Evolutionary conservation across 75 land plant species (phyloP), one percentile per base, ranked within the genome.

Genomic region (Cupressus sempervirens): DNA sequence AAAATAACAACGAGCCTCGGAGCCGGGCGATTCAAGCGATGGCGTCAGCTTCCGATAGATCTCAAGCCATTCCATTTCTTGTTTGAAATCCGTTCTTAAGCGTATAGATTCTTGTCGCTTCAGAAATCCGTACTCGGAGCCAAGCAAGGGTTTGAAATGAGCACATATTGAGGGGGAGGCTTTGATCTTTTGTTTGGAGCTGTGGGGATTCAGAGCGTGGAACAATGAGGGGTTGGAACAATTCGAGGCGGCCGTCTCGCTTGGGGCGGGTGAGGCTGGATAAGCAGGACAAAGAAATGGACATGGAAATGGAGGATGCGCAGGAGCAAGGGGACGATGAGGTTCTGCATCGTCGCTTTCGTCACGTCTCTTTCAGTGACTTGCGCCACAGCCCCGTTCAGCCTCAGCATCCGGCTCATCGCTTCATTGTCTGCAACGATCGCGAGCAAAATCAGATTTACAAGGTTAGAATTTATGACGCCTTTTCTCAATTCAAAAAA

Each of bases 381-480:
- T 90, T 88, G 14, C 87, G 86, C 68, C 88, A 92, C 35, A 92
- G 93, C 3, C 89, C 90, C 7, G 87, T 92, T 40, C 93, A 91
- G 88, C 93, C 95, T 0, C 95, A 92, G 90, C 90, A 89, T 2
- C 94, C 93, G 13, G 48, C 80, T 38, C 87, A 92, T 43, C 92
- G 98, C 43, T 92, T 91, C 58, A 91, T 96, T 72, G 84, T 85
- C 84, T 94, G 96, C 86, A 96, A 96, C 79, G 95, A 96, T 83
- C 91, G 91, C 35, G 95, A 92, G 29, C 91, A 90, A 30, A 96
- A 96, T 84, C 76, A 53, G 48, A 84, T 73, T 70, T 85, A 86
- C 89, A 86, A 88, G 62, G 91, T 90, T 90, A 91, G 96, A 95
- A 84, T 13, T 23, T 70, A 9, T 32, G 1, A 20, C 6, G 74